Conservation (phyloP, 2,329 filamentous ascomycete genomes). For the Colletotrichum sidae region DNA sequence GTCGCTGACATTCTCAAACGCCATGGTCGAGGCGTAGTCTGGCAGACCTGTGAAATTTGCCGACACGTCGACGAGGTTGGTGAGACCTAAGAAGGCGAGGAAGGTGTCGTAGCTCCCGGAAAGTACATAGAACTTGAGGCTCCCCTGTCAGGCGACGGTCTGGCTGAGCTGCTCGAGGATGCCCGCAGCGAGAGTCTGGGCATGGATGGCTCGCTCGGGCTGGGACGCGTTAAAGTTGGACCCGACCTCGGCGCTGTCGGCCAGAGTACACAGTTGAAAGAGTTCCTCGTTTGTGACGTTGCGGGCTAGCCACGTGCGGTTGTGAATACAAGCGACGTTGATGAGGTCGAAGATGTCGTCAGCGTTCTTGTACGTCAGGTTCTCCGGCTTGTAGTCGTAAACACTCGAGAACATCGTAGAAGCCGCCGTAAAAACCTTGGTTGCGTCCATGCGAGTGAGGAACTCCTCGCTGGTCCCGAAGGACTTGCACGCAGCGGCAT, state of each 20-base stretch:
- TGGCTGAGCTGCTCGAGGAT: slow-evolving; percentile 47
- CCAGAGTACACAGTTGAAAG: slow-evolving; percentile 47
- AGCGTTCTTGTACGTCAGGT: slow-evolving; percentile 50
- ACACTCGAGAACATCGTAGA: slow-evolving; percentile 46
- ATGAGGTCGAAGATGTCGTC: slow-evolving; percentile 51
- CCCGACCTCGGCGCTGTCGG: slow-evolving; percentile 47
- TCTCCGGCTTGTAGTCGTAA: slow-evolving; percentile 45
- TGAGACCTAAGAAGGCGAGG: slow-evolving; percentile 49
- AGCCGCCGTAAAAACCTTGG: slow-evolving; percentile 45
- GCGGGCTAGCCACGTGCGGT: slow-evolving; percentile 43
- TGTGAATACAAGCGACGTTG: slow-evolving; percentile 50
- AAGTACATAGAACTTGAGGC: slow-evolving; percentile 49
- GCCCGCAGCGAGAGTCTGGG: slow-evolving; percentile 45
- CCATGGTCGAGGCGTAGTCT: slow-evolving; percentile 50
- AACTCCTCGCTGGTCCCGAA: slow-evolving; percentile 46
- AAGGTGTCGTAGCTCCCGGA: slow-evolving; percentile 51
- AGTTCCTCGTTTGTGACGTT: slow-evolving; percentile 48
- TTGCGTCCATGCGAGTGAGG: slow-evolving; percentile 41
- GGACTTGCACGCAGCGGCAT: slow-evolving; percentile 41
- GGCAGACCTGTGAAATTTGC: slow-evolving; percentile 47
- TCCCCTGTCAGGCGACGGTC: slow-evolving; percentile 44
- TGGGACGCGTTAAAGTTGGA: slow-evolving; percentile 47
- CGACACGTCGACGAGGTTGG: slow-evolving; percentile 43
- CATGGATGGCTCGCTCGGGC: slow-evolving; percentile 45
- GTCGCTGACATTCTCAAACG: slow-evolving; percentile 48